phyloP scores from a whole-genome alignment of 257 asterid species.

The Forsythia viridissima region DNA sequence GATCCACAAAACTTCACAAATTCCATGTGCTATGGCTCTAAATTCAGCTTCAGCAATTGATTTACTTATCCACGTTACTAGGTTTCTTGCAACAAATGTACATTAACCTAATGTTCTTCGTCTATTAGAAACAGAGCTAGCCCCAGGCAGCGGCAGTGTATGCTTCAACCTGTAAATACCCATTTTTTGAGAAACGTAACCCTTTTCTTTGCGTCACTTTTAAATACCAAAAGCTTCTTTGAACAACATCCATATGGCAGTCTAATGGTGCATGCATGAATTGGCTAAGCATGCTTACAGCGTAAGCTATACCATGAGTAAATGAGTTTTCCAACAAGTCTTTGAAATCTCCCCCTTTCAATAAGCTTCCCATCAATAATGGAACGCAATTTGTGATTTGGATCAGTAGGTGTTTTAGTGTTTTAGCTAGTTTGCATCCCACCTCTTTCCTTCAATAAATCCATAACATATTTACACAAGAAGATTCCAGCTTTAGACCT shows the following conservation, averaged over 20 bases:
- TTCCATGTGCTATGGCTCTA: neutral
- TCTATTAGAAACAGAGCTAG: neutral
- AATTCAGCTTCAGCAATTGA: neutral
- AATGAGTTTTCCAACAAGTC: neutral
- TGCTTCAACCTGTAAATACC: neutral
- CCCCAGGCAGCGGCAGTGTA: neutral
- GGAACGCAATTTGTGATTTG: neutral
- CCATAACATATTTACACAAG: neutral
- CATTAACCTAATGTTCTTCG: neutral
- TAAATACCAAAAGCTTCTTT: neutral
- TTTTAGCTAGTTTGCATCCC: neutral
- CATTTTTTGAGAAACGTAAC: neutral
- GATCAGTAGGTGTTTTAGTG: neutral
- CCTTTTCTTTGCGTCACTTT: neutral
- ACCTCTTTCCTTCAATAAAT: neutral
- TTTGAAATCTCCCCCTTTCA: neutral
- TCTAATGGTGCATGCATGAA: neutral
- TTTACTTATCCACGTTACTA: neutral
- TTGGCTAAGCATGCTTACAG: neutral
- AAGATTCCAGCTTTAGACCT: neutral
- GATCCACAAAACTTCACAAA: neutral
- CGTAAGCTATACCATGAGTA: neutral
- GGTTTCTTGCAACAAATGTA: neutral
- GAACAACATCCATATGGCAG: neutral
- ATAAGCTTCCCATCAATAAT: neutral